Percentiles rank a stretch among this genome's conserved stretches.
Conservation (phyloP, 1,139 yeast species). For the Tardiomyces blankii region DNA sequence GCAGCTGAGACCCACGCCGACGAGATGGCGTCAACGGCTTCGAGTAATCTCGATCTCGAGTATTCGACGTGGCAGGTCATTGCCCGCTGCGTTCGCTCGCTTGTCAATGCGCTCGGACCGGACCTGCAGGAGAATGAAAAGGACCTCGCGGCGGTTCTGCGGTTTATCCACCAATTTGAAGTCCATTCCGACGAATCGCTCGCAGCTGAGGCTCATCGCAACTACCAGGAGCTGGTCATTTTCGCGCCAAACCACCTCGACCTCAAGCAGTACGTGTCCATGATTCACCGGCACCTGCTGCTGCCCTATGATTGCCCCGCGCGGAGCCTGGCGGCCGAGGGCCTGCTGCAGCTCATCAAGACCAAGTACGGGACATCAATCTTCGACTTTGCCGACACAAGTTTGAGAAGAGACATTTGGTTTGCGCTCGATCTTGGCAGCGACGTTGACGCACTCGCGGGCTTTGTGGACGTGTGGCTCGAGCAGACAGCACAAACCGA, state of each 20-base stretch:
- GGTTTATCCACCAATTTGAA: slow-evolving; percentile 23
- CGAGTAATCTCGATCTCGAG: slow-evolving; percentile 37
- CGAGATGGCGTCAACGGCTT: slow-evolving; percentile 31
- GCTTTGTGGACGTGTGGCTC: slow-evolving; percentile 26
- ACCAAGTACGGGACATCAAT: slow-evolving; percentile 22
- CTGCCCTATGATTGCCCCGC: slow-evolving; percentile 27
- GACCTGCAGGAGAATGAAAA: slow-evolving; percentile 27
- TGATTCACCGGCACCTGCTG: slow-evolving; percentile 18
- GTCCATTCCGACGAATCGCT: slow-evolving; percentile 19
- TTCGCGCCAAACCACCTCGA: slow-evolving; percentile 19
- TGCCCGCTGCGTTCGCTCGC: slow-evolving; percentile 31
- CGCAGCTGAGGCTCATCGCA: slow-evolving; percentile 17
- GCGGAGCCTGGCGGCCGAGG: slow-evolving; percentile 25
- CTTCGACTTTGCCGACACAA: slow-evolving; percentile 21
- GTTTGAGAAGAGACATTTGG: slow-evolving; percentile 28
- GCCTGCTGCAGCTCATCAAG: slow-evolving; percentile 24
- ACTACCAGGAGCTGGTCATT: slow-evolving; percentile 19
- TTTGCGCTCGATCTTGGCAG: slow-evolving; percentile 25
- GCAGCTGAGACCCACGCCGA: slow-evolving; percentile 46
- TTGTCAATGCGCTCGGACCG: slow-evolving; percentile 42
- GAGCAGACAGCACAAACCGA: slow-evolving; percentile 23
- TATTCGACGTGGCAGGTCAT: slow-evolving; percentile 31
- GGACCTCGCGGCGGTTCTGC: slow-evolving; percentile 11
- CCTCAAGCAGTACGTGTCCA: not conserved
- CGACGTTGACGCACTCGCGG: slow-evolving; percentile 16